Evolutionary conservation across 805 yeast species (phyloP), one percentile per base, ranked within the genome.

Genomic region (Metschnikowia gelsemii): DNA sequence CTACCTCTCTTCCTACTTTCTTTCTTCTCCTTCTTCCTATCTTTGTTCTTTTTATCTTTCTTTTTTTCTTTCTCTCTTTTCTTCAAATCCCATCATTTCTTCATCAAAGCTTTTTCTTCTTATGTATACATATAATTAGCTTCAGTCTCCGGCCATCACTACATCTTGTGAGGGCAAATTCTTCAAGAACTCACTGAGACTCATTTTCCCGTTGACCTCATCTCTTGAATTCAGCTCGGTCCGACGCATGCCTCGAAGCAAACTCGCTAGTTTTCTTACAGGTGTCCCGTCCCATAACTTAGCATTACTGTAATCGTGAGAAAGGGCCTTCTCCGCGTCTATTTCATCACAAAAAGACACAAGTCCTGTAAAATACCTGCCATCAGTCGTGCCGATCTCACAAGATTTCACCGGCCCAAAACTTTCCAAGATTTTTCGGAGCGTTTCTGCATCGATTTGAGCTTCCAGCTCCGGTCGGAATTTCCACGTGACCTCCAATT

Each of bases 241-340:
- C 16, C 33, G 18, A 20, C 29, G 31, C 14, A 32, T 50, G 3
- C 36, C 62, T 44, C 80, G 54, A 23, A 77, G 49, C 35, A 77
- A 59, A 42, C 78, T 73, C 6, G 80, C 75, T 29, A 73, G 46
- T 50, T 67, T 72, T 18, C 78, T 47, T 13, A 73, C 66, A 1
- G 63, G 64, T 1, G 69, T 55, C 1, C 64, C 63, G 51, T 75
- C 76, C 82, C 81, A 76, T 26, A 71, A 49, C 12, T 57, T 54
- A 8, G 69, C 73, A 22, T 51, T 51, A 2, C 60, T 57, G 52
- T 68, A 78, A 49, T 76, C 70, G 49, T 76, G 73, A 3, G 46
- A 39, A 8, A 61, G 41, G 2, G 80, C 80, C 21, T 51, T 43
- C 1, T 53, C 52, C 2, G 72, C 64, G 30, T 58, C 58, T 1